phyloP scores from a whole-genome alignment of 148 eudicot genomes.

The Pharnaceum exiguum region DNA sequence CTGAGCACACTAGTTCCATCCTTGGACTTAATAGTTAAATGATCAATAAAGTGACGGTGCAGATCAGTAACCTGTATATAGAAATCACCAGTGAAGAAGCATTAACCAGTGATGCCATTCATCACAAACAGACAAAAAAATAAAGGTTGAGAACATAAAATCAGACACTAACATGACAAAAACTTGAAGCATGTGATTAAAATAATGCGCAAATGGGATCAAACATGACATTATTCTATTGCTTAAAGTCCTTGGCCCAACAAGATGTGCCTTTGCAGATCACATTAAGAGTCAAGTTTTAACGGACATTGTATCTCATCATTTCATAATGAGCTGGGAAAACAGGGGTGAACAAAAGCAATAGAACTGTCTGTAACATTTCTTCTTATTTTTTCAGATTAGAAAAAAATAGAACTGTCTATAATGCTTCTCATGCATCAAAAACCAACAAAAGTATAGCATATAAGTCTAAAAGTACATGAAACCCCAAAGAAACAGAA shows the following conservation, averaged over 20 bases:
- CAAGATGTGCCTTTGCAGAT: background rate
- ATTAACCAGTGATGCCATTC: background rate
- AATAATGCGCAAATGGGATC: background rate
- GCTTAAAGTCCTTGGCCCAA: too few species aligned
- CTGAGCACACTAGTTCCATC: slow-evolving; percentile 75
- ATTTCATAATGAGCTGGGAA: background rate
- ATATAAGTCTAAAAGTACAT: too few species aligned
- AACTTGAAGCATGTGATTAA: background rate
- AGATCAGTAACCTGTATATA: slow-evolving; percentile 71
- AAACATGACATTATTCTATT: too few species aligned
- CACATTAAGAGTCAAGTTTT: background rate
- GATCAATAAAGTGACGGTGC: slow-evolving; percentile 91
- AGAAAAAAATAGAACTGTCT: too few species aligned
- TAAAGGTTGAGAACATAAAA: background rate
- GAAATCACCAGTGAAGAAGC: background rate
- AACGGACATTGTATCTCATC: too few species aligned
- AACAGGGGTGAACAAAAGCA: background rate
- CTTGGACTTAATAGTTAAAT: slow-evolving; percentile 73
- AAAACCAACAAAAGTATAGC: too few species aligned
- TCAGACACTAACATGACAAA: background rate
- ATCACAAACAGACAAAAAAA: background rate
- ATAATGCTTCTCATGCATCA: too few species aligned
- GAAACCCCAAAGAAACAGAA: too few species aligned
- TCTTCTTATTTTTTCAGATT: background rate
- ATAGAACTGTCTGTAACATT: background rate